These are phyloP conservation scores for Raffaelea arxii DNA, from an alignment of 2,329 filamentous ascomycete genomes.

Conservation along the genomic window DNA sequence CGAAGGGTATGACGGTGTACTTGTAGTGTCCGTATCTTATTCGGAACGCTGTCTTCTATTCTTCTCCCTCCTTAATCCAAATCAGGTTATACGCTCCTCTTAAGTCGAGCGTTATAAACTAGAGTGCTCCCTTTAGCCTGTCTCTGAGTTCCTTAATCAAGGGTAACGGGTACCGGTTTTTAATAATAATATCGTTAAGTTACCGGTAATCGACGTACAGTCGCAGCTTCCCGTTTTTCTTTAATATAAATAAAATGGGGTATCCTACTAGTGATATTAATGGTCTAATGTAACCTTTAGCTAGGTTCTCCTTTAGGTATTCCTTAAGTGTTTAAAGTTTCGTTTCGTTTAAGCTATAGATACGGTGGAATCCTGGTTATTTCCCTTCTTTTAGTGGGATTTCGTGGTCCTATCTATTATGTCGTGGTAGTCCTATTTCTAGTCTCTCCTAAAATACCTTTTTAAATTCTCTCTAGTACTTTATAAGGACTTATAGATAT, in stretches of 20 bases:
- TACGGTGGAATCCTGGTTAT: no score
- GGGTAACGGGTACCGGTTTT: not conserved
- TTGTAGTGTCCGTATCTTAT: not conserved
- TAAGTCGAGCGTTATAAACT: not conserved
- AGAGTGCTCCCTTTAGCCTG: not conserved
- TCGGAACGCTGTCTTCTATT: not conserved
- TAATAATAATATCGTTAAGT: not conserved
- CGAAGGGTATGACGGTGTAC: not conserved
- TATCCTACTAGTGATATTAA: no score
- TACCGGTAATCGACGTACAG: not conserved
- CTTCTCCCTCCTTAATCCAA: not conserved
- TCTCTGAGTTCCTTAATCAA: not conserved
- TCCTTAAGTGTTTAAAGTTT: no score
- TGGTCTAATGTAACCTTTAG: no score
- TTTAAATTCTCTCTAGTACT: no score
- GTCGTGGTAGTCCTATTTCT: not conserved
- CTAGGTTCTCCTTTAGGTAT: no score
- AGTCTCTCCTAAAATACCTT: not conserved
- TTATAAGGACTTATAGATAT: no score
- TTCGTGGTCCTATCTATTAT: not conserved
- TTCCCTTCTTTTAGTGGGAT: no score
- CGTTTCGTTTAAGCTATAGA: no score
- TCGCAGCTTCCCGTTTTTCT: no score
- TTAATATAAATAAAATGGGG: no score
- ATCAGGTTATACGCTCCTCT: not conserved